Conservation (phyloP, 1,284 basidiomycete species). For the Cryptococcus hybrid region DNA sequence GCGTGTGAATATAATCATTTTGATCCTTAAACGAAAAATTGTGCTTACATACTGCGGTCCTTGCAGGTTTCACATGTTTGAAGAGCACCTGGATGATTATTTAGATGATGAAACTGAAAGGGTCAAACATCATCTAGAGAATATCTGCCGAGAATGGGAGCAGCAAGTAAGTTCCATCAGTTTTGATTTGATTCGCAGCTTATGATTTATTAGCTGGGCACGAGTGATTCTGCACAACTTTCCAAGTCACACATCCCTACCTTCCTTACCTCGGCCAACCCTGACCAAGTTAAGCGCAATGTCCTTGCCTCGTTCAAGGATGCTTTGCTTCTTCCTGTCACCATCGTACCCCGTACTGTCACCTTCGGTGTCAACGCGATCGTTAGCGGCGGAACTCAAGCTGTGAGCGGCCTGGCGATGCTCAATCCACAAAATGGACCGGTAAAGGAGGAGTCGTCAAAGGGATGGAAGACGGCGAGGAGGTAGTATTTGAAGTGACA, state of each 20-base stretch:
- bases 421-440: conserved; percentile 79
- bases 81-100: conserved; percentile 93
- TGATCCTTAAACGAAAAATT: neutral
- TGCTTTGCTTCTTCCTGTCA: conserved; percentile 86
- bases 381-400: conserved; percentile 62
- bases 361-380: conserved; percentile 68
- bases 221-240: conserved; percentile 13
- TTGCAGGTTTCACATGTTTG: conserved; percentile 83
- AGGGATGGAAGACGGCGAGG: conserved; percentile 10
- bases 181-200: neutral
- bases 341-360: conserved; percentile 87
- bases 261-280: conserved; percentile 82
- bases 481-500: conserved; percentile 61
- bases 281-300: conserved; percentile 86
- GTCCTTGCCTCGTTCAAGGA: conserved; percentile 89
- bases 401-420: conserved; percentile 81
- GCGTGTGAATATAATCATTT: conserved; percentile 59
- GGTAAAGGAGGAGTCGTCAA: conserved; percentile 31
- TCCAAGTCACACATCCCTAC: conserved; percentile 43
- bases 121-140: conserved; percentile 70
- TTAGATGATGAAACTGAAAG: conserved; percentile 88
- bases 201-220: neutral
- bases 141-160: conserved; percentile 77
- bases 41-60: neutral
- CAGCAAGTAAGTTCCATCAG: conserved; percentile 24